Conservation (phyloP, 2,329 filamentous ascomycete species). For the Salinomyces thailandicus region DNA sequence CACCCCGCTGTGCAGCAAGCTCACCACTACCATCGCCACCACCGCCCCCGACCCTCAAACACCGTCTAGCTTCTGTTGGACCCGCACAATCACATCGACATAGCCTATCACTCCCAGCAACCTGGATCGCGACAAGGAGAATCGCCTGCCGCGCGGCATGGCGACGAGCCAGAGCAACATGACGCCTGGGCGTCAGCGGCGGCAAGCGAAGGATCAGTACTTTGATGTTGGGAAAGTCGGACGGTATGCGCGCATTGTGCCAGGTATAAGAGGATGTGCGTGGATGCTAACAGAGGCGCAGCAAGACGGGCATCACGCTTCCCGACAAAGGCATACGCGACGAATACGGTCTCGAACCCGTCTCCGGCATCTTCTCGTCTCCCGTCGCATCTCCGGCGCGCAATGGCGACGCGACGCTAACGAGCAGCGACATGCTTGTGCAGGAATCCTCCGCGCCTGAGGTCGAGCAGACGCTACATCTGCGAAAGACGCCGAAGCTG, state of each 20-base stretch:
- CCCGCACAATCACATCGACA: background rate
- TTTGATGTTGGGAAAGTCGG: constrained; percentile 28
- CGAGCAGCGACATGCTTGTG: constrained; percentile 42
- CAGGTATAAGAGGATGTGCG: background rate
- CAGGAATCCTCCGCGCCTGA: constrained; percentile 48
- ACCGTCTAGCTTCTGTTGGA: no score
- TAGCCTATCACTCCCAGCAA: constrained; percentile 4
- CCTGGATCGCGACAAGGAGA: constrained; percentile 23
- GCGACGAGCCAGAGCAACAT: constrained; percentile 10
- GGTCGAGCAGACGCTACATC: constrained; percentile 31
- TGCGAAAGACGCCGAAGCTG: constrained; percentile 36
- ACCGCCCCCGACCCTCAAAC: no score
- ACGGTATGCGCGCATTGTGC: constrained; percentile 14
- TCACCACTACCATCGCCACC: no score
- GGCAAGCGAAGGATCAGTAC: constrained; percentile 24
- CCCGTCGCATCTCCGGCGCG: constrained; percentile 53
- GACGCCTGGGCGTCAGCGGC: constrained; percentile 15
- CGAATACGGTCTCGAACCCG: constrained; percentile 81
- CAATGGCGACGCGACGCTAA: constrained; percentile 14
- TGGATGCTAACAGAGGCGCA: constrained; percentile 30
- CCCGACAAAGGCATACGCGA: constrained; percentile 72
- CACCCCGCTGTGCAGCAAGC: no score
- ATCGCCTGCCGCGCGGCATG: constrained; percentile 20
- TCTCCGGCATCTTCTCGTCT: constrained; percentile 82
- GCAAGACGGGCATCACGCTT: constrained; percentile 80